Evolutionary conservation across 192 early-diverging fungal genomes (phyloP).

Genomic region (Martensiomyces pterosporus): DNA sequence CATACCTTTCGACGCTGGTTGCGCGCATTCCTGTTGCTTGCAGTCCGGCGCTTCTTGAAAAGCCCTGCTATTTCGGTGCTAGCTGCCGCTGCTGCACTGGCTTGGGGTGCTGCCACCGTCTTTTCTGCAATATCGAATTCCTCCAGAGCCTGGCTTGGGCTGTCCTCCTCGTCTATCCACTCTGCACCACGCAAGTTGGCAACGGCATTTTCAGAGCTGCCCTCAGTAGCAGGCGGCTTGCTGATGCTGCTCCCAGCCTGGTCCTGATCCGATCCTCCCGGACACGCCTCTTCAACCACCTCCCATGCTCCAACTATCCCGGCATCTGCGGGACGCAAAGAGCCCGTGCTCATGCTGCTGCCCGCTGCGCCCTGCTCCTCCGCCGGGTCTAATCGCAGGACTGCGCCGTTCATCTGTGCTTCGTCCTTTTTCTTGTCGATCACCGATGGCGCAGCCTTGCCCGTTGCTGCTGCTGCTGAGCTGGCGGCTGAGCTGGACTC

Average conservation of each 20-base stretch:
- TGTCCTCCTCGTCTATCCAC: constrained; percentile 22
- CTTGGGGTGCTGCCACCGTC: constrained; percentile 3
- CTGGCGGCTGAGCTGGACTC: not conserved
- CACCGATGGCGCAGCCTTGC: not conserved
- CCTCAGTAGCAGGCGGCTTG: not conserved
- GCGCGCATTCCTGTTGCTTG: constrained; percentile 24
- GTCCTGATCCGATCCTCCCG: too few species aligned
- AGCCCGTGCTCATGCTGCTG: not conserved
- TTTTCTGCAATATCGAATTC: constrained; percentile 42
- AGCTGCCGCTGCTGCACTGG: not conserved
- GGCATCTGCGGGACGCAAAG: constrained; percentile 21
- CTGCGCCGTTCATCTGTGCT: too few species aligned
- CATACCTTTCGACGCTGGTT: constrained; percentile 15
- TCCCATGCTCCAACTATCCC: constrained; percentile 44
- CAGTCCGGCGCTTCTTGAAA: constrained; percentile 41
- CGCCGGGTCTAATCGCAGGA: too few species aligned
- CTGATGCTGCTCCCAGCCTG: not conserved
- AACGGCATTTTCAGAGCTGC: not conserved
- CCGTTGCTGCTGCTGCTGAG: too few species aligned
- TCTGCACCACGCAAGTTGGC: constrained; percentile 17
- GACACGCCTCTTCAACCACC: constrained; percentile 28
- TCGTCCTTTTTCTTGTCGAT: not conserved
- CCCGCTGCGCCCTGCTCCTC: not conserved
- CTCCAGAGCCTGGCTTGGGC: constrained; percentile 1
- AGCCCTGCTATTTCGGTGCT: too few species aligned